Base-by-base conservation (phyloP, 2,329 filamentous ascomycete genomes). In the Diaporthe humulicola region DNA sequence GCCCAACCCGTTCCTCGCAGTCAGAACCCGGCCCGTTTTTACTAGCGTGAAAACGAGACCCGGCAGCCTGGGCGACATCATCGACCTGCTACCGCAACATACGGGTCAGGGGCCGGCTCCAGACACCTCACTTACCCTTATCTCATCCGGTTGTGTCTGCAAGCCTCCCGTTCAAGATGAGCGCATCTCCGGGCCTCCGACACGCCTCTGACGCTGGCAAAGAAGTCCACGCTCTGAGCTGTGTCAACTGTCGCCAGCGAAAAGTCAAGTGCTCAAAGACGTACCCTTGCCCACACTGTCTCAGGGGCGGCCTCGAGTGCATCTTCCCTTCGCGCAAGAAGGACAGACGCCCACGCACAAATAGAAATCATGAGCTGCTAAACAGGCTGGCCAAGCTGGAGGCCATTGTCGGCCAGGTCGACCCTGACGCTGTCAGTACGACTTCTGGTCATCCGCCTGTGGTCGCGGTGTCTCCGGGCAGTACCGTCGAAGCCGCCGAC, bases 231-330 rank as follows among this genome's bases (percentile, higher is more conserved):
- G 71, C 67, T 22, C 80, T 88, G 61, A 87, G 85, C 50, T 93
- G 92, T 79, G 85, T 90, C 7, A 86, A 87, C n/a, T 94, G 92
- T 78, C 90, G 92, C 75, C 88, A 90, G 76, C 88, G 90, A 76
- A 93, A 92, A 79, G 85, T 92, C 58, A 91, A 89, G 77, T 93
- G 91, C 81, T 87, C 90, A 79, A 87, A 89, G 76, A 83, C 84
- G 48, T 84, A 87, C 75, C 91, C 90, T 7, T 93, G 91, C 79
- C 81, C 82, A 9, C 87, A 88, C 73, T 92, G 90, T 79, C 78
- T 85, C 30, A 87, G 86, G 67, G 83, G 85, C 50, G 81, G 83
- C 10, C 82, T 84, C 12, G 85, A 89, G 61, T 92, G 88, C 78
- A 78, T 85, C 50, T 87, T 86, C 71, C 86, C 86, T 25, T 80